Conservation (phyloP, 2,329 filamentous ascomycete species). For the Fusarium heterosporum region DNA sequence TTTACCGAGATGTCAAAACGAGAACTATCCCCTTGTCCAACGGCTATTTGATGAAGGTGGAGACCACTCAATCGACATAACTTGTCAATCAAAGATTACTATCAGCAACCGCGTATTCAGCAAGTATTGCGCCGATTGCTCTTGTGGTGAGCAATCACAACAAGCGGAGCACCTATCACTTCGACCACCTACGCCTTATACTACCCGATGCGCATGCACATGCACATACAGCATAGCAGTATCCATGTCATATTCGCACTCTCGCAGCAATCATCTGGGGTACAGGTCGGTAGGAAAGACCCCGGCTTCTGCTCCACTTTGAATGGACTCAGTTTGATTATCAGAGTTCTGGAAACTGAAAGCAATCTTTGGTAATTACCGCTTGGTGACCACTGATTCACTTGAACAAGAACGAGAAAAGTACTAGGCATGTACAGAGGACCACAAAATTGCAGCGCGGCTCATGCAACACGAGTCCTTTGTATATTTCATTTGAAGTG, state of each 20-base stretch:
- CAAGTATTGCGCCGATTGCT: background rate
- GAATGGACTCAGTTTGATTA: constrained; percentile 41
- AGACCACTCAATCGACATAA: constrained; percentile 7
- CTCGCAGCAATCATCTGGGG: no score
- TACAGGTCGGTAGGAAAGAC: constrained; percentile 16
- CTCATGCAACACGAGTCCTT: background rate
- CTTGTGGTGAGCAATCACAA: background rate
- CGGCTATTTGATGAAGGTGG: constrained; percentile 5
- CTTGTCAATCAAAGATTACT: constrained; percentile 1
- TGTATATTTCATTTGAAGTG: background rate
- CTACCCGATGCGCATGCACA: background rate
- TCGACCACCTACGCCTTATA: background rate
- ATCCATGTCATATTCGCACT: background rate
- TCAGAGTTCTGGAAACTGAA: constrained; percentile 14
- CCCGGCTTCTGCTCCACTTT: constrained; percentile 37
- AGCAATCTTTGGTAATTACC: constrained; percentile 29
- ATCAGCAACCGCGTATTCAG: background rate
- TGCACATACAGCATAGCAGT: constrained; percentile 23
- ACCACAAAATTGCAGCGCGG: background rate
- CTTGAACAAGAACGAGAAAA: background rate
- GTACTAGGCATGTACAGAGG: background rate
- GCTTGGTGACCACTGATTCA: background rate
- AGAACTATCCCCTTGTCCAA: constrained; percentile 11
- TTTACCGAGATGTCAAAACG: constrained; percentile 22
- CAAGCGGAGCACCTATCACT: background rate